phyloP scores from a whole-genome alignment of 2,329 filamentous ascomycete species.

The Calonectria hongkongensis region DNA sequence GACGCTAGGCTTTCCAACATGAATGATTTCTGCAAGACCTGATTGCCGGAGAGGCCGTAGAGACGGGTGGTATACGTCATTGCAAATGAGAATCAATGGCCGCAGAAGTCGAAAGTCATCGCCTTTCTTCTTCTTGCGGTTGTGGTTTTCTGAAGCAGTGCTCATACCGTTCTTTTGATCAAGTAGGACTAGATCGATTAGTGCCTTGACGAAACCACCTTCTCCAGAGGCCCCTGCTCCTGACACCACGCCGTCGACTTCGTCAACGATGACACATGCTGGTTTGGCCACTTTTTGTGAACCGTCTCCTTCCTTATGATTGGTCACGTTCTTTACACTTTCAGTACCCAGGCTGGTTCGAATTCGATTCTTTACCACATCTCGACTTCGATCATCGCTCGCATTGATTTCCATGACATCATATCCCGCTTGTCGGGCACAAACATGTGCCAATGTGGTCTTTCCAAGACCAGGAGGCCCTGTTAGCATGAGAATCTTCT shows the following conservation, averaged over 20 bases:
- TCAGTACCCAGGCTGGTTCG: constrained; percentile 95
- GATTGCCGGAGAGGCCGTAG: constrained; percentile 91
- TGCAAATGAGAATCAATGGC: constrained; percentile 95
- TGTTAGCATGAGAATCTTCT: constrained; percentile 92
- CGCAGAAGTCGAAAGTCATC: constrained; percentile 92
- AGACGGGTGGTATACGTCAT: constrained; percentile 95
- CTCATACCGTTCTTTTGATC: constrained; percentile 84
- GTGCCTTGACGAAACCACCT: constrained; percentile 94
- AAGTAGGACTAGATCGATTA: constrained; percentile 90
- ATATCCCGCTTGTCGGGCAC: constrained; percentile 95
- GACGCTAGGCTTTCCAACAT: constrained; percentile 90
- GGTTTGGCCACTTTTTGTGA: constrained; percentile 85
- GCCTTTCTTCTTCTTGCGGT: constrained; percentile 80
- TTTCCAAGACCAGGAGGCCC: constrained; percentile 96
- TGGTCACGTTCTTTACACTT: constrained; percentile 86
- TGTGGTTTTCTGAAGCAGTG: constrained; percentile 51
- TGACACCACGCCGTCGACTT: constrained; percentile 94
- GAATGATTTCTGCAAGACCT: constrained; percentile 89
- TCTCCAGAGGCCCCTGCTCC: constrained; percentile 87
- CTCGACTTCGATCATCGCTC: constrained; percentile 92
- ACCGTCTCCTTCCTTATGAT: constrained; percentile 72
- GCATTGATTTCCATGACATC: constrained; percentile 98
- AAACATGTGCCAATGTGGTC: constrained; percentile 96
- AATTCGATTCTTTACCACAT: constrained; percentile 94
- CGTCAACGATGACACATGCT: constrained; percentile 95